Evolutionary conservation across 2,329 filamentous ascomycete species (phyloP), one percentile per base, ranked within the genome.

Genomic region (Fusarium citri): DNA sequence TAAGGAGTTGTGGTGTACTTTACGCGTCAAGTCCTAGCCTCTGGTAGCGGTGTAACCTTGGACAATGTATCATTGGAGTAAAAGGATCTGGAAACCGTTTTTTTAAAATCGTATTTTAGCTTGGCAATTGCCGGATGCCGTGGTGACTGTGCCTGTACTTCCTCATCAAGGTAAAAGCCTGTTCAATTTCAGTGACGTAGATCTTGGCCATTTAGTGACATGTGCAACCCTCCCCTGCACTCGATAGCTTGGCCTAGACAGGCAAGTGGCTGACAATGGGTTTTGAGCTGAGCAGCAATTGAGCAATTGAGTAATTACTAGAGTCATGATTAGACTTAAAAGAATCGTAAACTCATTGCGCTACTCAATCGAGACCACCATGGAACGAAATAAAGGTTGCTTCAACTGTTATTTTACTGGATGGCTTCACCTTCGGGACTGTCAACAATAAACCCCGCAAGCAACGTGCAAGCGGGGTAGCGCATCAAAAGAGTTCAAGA

Each of bases 401-500:
- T 42, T 11, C 28, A 3, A 20, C 8, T 8, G 30, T 23, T 47
- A 37, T 46, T 23, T 53, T 11, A 25, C 45, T 49, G 53, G 28
- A 50, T 47, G 30, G 26, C 55, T 59, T 42, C 26, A 28, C 20
- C 23, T 18, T 37, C 6, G 18, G 18, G n/a, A n/a, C 34, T 37
- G 34, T n/a, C 34, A 20, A 8, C 25, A 42, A 25, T 50, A 55
- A 68, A 60, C 31, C 46, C 25, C 61, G 49, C 47, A 46, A 43
- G 6, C 34, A 59, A 46, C 45, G 45, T 46, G 23, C 30, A 42
- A 46, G 67, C 43, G 67, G 67, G 67, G 67, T 54, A 64, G 11
- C 18, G 6, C 14, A 12, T 55, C 58, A 12, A 64, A 69, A 59
- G 31, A 37, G 67, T 46, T 20, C n/a, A 69, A 64, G 67, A 69